Conservation (phyloP, 176 grass and related monocot species). For the barley (Hordeum vulgare) region DNA sequence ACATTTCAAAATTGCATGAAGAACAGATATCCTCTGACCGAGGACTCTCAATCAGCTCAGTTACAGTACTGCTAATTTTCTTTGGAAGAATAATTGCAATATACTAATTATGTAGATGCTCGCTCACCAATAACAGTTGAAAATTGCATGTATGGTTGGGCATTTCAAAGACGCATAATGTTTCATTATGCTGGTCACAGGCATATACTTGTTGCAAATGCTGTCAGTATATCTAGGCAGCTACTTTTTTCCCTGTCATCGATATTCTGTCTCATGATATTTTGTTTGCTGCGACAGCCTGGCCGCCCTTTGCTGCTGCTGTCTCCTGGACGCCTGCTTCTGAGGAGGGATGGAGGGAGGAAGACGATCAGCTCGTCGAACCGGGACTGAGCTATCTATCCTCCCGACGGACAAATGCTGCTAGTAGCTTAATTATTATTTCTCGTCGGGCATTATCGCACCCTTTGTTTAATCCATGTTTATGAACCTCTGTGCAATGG, state of each 20-base stretch:
- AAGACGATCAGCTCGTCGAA: neutral
- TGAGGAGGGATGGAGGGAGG: neutral
- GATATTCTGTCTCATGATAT: neutral
- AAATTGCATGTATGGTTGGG: neutral
- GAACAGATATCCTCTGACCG: no score
- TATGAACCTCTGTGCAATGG: neutral
- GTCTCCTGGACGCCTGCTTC: slow-evolving; percentile 61
- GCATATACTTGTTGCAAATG: neutral
- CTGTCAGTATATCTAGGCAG: neutral
- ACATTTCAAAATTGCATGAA: neutral
- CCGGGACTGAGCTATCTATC: neutral
- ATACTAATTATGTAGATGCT: no score
- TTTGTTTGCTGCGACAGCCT: slow-evolving; percentile 29
- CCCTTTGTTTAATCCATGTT: neutral
- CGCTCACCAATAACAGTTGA: no score
- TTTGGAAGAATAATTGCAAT: no score
- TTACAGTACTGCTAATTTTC: no score
- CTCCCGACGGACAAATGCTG: neutral
- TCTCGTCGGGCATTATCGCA: neutral
- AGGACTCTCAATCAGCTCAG: no score
- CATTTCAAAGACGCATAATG: neutral
- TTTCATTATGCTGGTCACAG: neutral
- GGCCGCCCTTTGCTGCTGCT: slow-evolving; percentile 59
- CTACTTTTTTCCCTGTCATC: neutral
- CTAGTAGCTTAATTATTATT: slow-evolving; percentile 11